Base-by-base conservation (phyloP, 2,329 filamentous ascomycete species). In the Beauveria rudraprayagi region DNA sequence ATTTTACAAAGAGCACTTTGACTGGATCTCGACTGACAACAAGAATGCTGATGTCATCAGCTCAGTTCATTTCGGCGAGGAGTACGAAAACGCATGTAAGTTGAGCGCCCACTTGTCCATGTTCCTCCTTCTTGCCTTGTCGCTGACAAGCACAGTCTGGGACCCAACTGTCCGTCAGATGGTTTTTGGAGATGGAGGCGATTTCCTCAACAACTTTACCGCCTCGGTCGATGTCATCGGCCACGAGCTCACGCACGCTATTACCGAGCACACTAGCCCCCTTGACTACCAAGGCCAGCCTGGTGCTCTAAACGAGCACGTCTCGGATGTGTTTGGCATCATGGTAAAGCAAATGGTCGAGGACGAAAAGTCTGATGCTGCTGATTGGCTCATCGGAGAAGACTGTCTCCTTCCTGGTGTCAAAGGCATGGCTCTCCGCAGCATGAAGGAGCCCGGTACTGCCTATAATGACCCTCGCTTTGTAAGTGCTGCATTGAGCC, bases 361-460 rank as follows among this genome's bases (percentile, higher is more conserved):
- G 58, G 63, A 80, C 24, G 75, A 78, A 65, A 76, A 71, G 10
- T 72, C 78, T 1, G 72, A 73, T 4, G 70, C 75, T 9, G 78
- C 80, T 3, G 79, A 83, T 67, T 84, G 81, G 81, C 72, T 83
- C 3, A 77, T 83, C 54, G 81, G 80, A 37, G 78, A 83, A 67
- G 76, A 76, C 37, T 80, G 79, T 52, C 77, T 83, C 47, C 69
- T 80, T 65, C 79, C 78, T 2, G 77, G 72, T 3, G 73, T 81
- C 64, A 81, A 81, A 67, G 80, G 80, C 0, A 71, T 77, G 17
- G 80, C 80, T 8, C 70, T 84, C 19, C 77, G 82, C 58, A 79
- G 72, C 70, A 82, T 84, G 78, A 83, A 83, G 63, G 74, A 70
- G 0, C 80, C 80, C 0, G 80, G 81, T 1, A 81, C 76, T 1